These are phyloP conservation scores for Aurantiochytrium sp. DNA, from an alignment of 108 stramenopile genomes.

Conservation along the genomic window DNA sequence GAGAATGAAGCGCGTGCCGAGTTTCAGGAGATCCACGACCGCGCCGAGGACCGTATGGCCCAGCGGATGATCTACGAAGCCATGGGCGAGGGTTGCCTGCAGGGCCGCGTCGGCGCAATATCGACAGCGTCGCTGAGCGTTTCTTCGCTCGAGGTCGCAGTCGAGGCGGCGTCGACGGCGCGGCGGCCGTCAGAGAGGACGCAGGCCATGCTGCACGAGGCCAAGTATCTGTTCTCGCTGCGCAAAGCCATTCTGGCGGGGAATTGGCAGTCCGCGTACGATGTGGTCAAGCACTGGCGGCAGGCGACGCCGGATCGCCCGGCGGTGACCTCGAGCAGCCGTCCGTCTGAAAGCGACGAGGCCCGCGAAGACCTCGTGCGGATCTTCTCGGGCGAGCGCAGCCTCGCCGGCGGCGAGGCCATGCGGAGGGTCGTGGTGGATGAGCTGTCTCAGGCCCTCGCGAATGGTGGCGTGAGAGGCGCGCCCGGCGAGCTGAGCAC, in stretches of 20 bases:
- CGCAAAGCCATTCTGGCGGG: neutral
- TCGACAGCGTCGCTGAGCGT: neutral
- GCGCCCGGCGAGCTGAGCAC: slow-evolving; percentile 3
- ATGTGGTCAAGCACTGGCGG: neutral
- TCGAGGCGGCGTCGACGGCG: neutral
- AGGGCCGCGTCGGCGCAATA: neutral
- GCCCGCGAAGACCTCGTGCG: neutral
- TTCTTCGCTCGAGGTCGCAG: neutral
- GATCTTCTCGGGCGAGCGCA: neutral
- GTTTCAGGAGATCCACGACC: neutral
- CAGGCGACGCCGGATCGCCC: neutral
- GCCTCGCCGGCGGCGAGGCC: neutral
- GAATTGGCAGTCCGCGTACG: neutral
- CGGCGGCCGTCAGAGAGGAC: neutral
- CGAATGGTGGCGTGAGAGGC: neutral
- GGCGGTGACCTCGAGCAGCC: neutral
- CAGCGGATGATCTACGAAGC: neutral
- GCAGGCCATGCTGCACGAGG: neutral
- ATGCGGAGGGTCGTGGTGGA: neutral
- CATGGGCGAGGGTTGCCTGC: neutral
- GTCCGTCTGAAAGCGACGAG: too few relatives aligned
- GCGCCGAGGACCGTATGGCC: neutral
- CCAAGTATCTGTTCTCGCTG: neutral
- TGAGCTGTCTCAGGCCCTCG: neutral
- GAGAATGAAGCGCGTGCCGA: neutral